Conservation (phyloP, 116 monocot genomes). For the Cymodocea nodosa region DNA sequence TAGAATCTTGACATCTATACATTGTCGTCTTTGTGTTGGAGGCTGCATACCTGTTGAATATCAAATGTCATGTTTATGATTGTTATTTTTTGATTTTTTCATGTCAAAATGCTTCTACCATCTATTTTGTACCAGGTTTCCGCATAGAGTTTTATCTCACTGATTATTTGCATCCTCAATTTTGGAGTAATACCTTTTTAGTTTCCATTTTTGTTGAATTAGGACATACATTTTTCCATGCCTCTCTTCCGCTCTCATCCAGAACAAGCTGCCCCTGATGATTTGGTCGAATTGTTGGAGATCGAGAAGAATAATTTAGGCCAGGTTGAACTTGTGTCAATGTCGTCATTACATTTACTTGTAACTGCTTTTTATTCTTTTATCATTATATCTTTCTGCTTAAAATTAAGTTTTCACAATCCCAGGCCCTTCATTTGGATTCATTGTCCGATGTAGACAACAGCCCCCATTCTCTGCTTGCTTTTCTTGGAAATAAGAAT, state of each 20-base stretch:
- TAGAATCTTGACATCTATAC: neutral
- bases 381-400: neutral
- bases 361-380: neutral
- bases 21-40: too few species aligned
- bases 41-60: too few species aligned
- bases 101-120: too few species aligned
- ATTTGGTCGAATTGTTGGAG: constrained; percentile 76
- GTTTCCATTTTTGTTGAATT: constrained; percentile 1
- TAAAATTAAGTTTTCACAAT: constrained; percentile 4
- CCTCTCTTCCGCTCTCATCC: constrained; percentile 67
- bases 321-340: constrained; percentile 31
- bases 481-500: constrained; percentile 56
- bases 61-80: too few species aligned
- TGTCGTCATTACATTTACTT: neutral
- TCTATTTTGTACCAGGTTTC: too few species aligned
- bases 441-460: constrained; percentile 54
- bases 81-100: too few species aligned
- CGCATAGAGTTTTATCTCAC: too few species aligned
- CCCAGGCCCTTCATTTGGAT: constrained; percentile 58
- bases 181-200: neutral
- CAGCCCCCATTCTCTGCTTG: constrained; percentile 61
- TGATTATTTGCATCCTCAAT: neutral
- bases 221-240: constrained; percentile 80
- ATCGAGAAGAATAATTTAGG: constrained; percentile 67
- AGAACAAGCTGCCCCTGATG: constrained; percentile 65